These are phyloP conservation scores for Apiotrichum laibachii DNA, from an alignment of 1,284 basidiomycete species.

Conservation along the genomic window DNA sequence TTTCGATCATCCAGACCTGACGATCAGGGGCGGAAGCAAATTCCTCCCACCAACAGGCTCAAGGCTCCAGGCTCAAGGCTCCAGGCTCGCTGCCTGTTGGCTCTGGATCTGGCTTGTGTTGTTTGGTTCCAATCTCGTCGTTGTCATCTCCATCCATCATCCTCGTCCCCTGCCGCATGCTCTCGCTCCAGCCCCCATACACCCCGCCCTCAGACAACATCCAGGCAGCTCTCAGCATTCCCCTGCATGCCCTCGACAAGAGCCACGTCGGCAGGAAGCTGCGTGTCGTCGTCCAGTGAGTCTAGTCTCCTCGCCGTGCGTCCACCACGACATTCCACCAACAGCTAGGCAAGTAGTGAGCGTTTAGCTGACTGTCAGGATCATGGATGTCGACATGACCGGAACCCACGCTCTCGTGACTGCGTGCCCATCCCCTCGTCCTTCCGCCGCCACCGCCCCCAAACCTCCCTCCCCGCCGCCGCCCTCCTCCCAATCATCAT, in stretches of 20 bases:
- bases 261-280: slow-evolving; percentile 1
- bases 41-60: not conserved
- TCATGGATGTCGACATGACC: not conserved
- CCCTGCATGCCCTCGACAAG: not conserved
- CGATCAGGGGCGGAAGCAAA: no score
- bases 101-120: not conserved
- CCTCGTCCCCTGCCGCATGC: not conserved
- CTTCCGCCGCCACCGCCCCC: not conserved
- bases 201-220: not conserved
- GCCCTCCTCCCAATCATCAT: not conserved
- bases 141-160: not conserved
- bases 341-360: not conserved
- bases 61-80: no score
- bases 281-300: slow-evolving; percentile 3
- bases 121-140: slow-evolving; percentile 1
- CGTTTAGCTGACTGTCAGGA: not conserved
- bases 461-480: not conserved
- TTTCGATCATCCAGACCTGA: no score
- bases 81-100: no score
- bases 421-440: not conserved
- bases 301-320: not conserved
- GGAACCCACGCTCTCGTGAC: not conserved
- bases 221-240: not conserved
- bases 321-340: not conserved
- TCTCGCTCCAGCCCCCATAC: not conserved